These are phyloP conservation scores for Paramecium pentaurelia DNA, from an alignment of 73 alveolate species.

Conservation along the genomic window DNA sequence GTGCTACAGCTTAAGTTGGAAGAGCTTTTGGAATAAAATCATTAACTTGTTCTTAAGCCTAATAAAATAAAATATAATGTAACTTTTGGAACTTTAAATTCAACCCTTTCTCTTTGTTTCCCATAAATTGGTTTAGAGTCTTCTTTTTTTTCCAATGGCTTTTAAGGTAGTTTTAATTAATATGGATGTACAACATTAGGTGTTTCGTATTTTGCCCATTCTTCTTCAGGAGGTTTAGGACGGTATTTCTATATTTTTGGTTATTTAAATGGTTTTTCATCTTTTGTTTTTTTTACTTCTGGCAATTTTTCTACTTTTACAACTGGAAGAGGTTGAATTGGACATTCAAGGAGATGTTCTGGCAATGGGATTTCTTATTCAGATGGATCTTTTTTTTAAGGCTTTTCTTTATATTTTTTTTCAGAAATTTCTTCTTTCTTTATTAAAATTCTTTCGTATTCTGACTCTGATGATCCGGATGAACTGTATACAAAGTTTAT, in stretches of 20 bases:
- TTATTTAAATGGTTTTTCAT: not conserved
- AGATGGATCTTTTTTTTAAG: not conserved
- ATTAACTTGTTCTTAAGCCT: not conserved
- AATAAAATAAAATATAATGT: not conserved
- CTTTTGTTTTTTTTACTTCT: not conserved
- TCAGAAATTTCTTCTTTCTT: not conserved
- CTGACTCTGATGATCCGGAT: not conserved
- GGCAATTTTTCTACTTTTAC: not conserved
- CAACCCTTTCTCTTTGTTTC: not conserved
- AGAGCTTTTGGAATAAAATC: slow-evolving; percentile 7
- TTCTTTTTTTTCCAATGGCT: not conserved
- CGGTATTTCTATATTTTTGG: not conserved
- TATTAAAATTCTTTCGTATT: not conserved
- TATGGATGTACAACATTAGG: slow-evolving; percentile 27
- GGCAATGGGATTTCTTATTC: not conserved
- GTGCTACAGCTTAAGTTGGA: not conserved
- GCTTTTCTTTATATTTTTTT: not conserved
- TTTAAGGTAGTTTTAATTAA: not conserved
- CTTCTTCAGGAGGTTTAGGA: not conserved
- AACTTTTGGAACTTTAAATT: not conserved
- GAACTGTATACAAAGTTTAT: not conserved
- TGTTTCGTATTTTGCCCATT: slow-evolving; percentile 50
- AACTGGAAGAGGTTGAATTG: not conserved
- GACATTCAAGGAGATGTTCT: not conserved
- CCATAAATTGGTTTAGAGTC: not conserved